Evolutionary conservation across 1,139 yeast genomes (phyloP).

Genomic region (Candida pseudoviswanathii): DNA sequence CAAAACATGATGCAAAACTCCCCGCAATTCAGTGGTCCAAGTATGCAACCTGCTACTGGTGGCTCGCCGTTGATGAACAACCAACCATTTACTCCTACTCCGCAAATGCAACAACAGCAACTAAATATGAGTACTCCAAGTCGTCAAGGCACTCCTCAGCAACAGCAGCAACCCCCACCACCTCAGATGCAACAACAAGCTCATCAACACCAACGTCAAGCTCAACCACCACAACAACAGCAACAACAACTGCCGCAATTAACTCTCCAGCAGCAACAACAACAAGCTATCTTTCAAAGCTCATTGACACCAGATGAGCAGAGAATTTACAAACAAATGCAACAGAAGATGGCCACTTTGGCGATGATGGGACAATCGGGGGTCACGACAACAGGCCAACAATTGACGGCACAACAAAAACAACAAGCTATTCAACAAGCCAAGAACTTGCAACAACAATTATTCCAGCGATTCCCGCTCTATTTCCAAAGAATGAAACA

Average conservation of each 20-base stretch:
- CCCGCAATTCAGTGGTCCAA: conserved; percentile 8
- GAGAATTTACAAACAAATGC: conserved; percentile 46
- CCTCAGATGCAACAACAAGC: background rate
- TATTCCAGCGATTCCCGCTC: conserved; percentile 45
- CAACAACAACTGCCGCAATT: conserved; percentile 18
- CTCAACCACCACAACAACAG: conserved; percentile 15
- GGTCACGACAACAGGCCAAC: conserved; percentile 46
- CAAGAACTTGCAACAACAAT: conserved; percentile 44
- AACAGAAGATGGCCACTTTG: conserved; percentile 43
- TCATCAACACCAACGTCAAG: conserved; percentile 17
- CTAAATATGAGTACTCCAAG: conserved; percentile 7
- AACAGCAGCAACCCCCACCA: conserved; percentile 3
- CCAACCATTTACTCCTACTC: conserved; percentile 8
- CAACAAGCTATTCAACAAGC: conserved; percentile 51
- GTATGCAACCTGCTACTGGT: conserved; percentile 7
- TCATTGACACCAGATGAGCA: conserved; percentile 48
- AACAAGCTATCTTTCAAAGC: conserved; percentile 48
- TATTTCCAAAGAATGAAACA: conserved; percentile 49
- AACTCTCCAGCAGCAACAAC: conserved; percentile 43
- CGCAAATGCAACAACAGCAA: conserved; percentile 17
- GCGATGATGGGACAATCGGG: conserved; percentile 51
- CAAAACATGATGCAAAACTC: conserved; percentile 6
- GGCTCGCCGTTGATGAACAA: conserved; percentile 16
- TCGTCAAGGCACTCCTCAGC: conserved; percentile 6
- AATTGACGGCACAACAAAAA: conserved; percentile 47